These are phyloP conservation scores for Cyclanthera cordifolia DNA, from an alignment of 306 rosid genomes.

Conservation along the genomic window DNA sequence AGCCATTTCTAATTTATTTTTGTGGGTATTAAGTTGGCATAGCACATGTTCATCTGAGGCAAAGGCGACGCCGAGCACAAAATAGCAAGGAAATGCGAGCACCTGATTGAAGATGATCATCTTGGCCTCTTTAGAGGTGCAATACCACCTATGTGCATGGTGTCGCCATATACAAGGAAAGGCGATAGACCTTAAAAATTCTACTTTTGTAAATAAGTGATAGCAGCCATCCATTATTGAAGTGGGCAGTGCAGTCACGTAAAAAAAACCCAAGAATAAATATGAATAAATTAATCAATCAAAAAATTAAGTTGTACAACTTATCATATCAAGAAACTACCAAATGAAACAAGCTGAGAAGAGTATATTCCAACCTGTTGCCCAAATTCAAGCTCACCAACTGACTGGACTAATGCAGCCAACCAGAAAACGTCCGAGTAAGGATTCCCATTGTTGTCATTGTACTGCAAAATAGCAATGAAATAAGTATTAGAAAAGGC, in stretches of 20 bases:
- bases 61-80: too few relatives aligned
- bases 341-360: not conserved
- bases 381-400: constrained; percentile 91
- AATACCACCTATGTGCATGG: too few relatives aligned
- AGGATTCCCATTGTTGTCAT: constrained; percentile 84
- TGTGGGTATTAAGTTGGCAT: too few relatives aligned
- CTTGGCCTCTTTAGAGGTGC: too few relatives aligned
- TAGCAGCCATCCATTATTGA: not conserved
- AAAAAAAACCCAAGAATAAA: not conserved
- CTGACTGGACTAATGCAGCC: constrained; percentile 77
- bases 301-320: constrained; percentile 2
- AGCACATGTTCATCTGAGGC: too few relatives aligned
- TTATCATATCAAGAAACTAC: not conserved
- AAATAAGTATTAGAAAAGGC: not conserved
- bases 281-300: not conserved
- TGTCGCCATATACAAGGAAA: too few relatives aligned
- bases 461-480: constrained; percentile 47
- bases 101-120: too few relatives aligned
- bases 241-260: not conserved
- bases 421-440: constrained; percentile 97
- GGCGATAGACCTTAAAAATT: too few relatives aligned
- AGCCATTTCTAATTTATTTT: too few relatives aligned
- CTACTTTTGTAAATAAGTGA: not conserved
- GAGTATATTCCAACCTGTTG: constrained; percentile 51
- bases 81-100: too few relatives aligned